phyloP scores from a whole-genome alignment of 139 green algal species.

The Picochlorum sp. region DNA sequence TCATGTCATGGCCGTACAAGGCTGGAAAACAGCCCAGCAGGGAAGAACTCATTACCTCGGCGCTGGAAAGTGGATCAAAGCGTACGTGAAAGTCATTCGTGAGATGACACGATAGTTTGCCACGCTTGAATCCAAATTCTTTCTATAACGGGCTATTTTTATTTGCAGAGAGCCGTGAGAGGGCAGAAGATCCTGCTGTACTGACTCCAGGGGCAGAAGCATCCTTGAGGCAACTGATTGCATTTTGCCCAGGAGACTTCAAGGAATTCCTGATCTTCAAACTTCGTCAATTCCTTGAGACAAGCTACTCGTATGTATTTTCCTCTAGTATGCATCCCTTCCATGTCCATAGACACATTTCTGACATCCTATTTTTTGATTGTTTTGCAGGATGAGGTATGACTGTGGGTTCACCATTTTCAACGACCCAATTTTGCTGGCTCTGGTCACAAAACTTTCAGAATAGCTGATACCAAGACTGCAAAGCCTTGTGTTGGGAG shows the following conservation, averaged over 20 bases:
- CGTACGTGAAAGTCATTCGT: background rate
- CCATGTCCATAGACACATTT: background rate
- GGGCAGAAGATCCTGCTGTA: no score
- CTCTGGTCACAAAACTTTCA: background rate
- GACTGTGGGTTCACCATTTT: background rate
- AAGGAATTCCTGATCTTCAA: no score
- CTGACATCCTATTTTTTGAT: background rate
- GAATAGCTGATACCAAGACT: background rate
- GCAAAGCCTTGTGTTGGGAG: no score
- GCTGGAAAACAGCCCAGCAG: background rate
- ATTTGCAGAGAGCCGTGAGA: no score
- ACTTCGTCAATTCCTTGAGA: no score
- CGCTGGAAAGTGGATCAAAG: background rate
- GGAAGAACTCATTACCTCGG: background rate
- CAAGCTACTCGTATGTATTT: no score
- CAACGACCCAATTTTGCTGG: background rate
- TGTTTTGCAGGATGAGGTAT: background rate
- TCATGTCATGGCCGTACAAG: constrained; percentile 1
- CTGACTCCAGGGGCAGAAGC: no score
- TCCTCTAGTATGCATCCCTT: background rate
- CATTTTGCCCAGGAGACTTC: no score
- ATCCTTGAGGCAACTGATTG: no score
- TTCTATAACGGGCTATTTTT: no score
- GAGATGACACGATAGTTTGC: background rate
- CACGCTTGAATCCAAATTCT: background rate